These are phyloP conservation scores for Pavlovales sp. DNA, from an alignment of 208 protist species.

Conservation along the genomic window DNA sequence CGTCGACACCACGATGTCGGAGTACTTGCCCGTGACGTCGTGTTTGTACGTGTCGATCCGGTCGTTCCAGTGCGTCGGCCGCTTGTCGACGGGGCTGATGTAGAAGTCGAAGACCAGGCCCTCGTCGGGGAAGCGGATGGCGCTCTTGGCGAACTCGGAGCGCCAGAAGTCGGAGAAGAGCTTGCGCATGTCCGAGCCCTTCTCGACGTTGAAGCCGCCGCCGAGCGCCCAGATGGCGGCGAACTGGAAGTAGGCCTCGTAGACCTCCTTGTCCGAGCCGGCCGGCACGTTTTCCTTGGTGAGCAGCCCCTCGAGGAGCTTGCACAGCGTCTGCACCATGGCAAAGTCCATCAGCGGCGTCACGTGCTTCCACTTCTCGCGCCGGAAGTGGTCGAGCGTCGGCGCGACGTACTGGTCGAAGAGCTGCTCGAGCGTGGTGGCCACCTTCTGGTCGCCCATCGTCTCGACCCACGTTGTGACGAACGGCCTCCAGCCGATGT, in stretches of 20 bases:
- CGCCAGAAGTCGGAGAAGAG: slow-evolving; percentile 62
- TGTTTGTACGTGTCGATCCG: slow-evolving; percentile 82
- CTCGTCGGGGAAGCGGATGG: slow-evolving; percentile 48
- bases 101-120: slow-evolving; percentile 91
- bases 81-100: slow-evolving; percentile 76
- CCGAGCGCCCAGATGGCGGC: slow-evolving; percentile 93
- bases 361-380: slow-evolving; percentile 62
- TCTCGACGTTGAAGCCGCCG: slow-evolving; percentile 84
- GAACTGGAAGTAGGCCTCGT: slow-evolving; percentile 96
- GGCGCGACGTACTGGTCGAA: slow-evolving; percentile 93
- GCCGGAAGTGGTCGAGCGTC: slow-evolving; percentile 85
- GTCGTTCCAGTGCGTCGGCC: slow-evolving; percentile 73
- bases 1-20: slow-evolving; percentile 84
- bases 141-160: slow-evolving; percentile 78
- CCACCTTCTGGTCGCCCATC: slow-evolving; percentile 65
- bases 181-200: slow-evolving; percentile 59
- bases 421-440: slow-evolving; percentile 84
- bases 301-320: slow-evolving; percentile 86
- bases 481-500: slow-evolving; percentile 93
- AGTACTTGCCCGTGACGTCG: slow-evolving; percentile 70
- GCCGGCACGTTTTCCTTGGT: slow-evolving; percentile 57
- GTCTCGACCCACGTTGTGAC: slow-evolving; percentile 67
- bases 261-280: slow-evolving; percentile 73
- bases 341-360: slow-evolving; percentile 83
- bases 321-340: slow-evolving; percentile 90